These are phyloP conservation scores for Tylopilus intermedius DNA, from an alignment of 768 basidiomycete genomes.

Conservation along the genomic window DNA sequence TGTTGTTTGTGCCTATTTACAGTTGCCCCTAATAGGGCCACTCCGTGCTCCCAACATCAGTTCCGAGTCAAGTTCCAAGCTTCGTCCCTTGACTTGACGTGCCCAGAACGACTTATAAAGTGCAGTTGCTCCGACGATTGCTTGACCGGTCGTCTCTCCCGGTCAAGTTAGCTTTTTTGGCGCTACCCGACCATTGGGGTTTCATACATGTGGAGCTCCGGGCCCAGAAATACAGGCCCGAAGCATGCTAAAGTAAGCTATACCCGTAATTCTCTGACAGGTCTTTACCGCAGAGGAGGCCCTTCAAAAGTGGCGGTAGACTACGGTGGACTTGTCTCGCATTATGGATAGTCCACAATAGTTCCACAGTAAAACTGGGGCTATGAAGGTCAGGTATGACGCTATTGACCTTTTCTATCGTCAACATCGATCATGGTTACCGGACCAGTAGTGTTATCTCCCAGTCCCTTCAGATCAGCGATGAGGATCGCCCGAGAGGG, in stretches of 20 bases:
- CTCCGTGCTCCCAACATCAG: neutral
- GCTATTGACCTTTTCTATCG: neutral
- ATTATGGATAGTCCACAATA: too few species aligned
- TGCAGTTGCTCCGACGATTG: conserved; percentile 1
- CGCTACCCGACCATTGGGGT: neutral
- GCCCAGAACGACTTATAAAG: conserved; percentile 1
- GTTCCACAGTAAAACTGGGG: conserved; percentile 5
- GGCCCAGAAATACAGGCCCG: neutral
- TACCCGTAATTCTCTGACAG: neutral
- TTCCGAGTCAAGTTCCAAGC: neutral
- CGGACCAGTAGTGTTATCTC: neutral
- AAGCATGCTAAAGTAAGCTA: conserved; percentile 10
- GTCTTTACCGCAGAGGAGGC: too few species aligned
- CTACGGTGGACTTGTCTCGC: neutral
- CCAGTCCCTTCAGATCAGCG: neutral
- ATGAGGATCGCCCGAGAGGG: too few species aligned
- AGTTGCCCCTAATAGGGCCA: neutral
- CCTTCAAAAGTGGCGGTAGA: conserved; percentile 2
- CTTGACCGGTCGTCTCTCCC: neutral
- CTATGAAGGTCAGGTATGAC: conserved; percentile 10
- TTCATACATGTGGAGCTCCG: neutral
- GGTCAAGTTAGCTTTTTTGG: neutral
- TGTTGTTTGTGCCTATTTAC: conserved; percentile 15
- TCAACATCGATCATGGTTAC: conserved; percentile 8
- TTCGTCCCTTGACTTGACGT: neutral